Conservation (phyloP, 2,329 filamentous ascomycete genomes). For the Arthrobotrys entomopaga region DNA sequence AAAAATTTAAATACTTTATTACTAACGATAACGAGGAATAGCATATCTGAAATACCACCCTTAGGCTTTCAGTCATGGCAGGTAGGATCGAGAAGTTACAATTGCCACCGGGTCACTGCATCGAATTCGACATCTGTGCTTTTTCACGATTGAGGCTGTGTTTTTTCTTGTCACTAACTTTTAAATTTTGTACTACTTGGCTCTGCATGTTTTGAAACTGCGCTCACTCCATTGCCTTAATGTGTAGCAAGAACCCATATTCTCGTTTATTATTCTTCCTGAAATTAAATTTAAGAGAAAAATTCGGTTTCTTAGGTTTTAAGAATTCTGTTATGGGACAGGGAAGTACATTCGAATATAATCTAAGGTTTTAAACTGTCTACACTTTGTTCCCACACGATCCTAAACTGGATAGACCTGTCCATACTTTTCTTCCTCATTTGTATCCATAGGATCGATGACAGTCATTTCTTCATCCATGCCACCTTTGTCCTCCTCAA, state of each 20-base stretch:
- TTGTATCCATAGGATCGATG: constrained; percentile 11
- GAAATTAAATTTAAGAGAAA: too few species aligned
- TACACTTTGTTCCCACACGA: background rate
- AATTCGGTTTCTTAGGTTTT: too few species aligned
- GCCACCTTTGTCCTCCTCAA: constrained; percentile 29
- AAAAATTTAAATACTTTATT: too few species aligned
- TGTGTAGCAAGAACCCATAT: too few species aligned
- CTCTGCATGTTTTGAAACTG: too few species aligned
- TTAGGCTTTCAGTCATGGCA: background rate
- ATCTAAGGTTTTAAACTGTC: background rate
- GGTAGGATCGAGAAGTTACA: constrained; percentile 1
- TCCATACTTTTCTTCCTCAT: constrained; percentile 15
- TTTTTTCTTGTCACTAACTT: background rate
- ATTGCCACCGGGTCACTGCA: background rate
- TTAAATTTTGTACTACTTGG: too few species aligned
- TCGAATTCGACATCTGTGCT: background rate
- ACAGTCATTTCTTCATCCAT: constrained; percentile 23
- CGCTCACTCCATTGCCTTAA: too few species aligned
- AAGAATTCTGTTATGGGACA: too few species aligned
- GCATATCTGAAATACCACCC: background rate
- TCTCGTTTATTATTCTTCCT: too few species aligned
- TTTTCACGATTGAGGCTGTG: background rate
- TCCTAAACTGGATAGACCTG: constrained; percentile 14
- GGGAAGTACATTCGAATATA: too few species aligned
- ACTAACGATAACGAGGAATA: too few species aligned